Conservation (phyloP, 257 asterid species). For the Solanum sejunctum region DNA sequence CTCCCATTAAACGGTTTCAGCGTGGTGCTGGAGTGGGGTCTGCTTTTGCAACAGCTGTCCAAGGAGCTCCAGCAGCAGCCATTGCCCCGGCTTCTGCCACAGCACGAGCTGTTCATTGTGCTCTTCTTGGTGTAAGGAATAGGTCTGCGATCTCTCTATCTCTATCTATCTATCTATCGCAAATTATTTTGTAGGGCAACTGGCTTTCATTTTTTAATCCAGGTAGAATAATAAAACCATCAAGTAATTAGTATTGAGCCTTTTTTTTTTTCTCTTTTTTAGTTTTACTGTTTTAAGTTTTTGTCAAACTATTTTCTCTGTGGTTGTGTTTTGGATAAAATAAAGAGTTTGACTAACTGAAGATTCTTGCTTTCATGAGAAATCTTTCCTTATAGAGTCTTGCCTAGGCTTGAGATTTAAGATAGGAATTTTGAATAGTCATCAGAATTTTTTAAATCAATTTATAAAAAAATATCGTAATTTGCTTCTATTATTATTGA, state of each 20-base stretch:
- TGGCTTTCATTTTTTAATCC: neutral
- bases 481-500: neutral
- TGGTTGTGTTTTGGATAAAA: neutral
- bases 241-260: neutral
- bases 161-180: neutral
- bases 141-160: conserved; percentile 31
- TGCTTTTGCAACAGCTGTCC: conserved; percentile 70
- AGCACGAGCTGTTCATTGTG: conserved; percentile 75
- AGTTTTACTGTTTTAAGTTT: neutral
- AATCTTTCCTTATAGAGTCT: neutral
- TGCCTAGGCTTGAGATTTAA: neutral
- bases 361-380: neutral
- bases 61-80: conserved; percentile 93
- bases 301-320: neutral
- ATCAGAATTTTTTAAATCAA: neutral
- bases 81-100: conserved; percentile 93
- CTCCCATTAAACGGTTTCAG: conserved; percentile 62
- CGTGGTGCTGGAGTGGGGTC: conserved; percentile 82
- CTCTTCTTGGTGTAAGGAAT: conserved; percentile 89
- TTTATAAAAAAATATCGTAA: neutral
- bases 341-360: neutral
- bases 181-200: neutral
- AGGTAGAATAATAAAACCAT: neutral
- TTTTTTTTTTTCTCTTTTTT: neutral
- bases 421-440: neutral